Evolutionary conservation across 805 yeast genomes (phyloP), one percentile per base, ranked within the genome.

Genomic region (Metschnikowia lunata): DNA sequence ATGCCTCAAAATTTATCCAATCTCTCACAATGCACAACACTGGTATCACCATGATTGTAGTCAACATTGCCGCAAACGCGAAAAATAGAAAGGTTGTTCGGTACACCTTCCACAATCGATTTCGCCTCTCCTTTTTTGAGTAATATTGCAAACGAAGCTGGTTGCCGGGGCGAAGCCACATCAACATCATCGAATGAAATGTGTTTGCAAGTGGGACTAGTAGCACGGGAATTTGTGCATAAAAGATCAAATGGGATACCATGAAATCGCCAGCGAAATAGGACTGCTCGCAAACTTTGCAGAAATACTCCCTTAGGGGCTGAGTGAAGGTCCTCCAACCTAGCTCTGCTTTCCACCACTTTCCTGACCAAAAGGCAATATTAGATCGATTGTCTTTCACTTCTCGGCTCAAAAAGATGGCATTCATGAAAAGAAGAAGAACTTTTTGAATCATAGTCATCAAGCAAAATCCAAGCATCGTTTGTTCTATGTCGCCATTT

Each of bases 241-340:
- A 74, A 40, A 83, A 63, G 11, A 85, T 60, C 34, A 76, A 51
- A 57, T 85, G 89, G 0, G 83, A 79, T 28, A 83, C 63, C 27
- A 76, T 59, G 45, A 81, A 72, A 60, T 85, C 93, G 6, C 76
- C 79, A 0, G 84, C 79, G 66, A 83, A 85, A 45, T 76, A 74
- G n/a, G 83, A 75, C 70, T 82, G 69, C 57, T 85, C 93, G 54
- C 76, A 73, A 1, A 76, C 62, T 54, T 85, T 85, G 45, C 87
- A 82, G 18, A 77, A 44, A 40, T 67, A 77, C 57, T 84, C 91
- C 54, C 91, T 64, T 3, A 74, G 47, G 1, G 89, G 89, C 49
- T 83, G 89, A 2, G 82, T 66, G 6, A 83, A 41, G 0, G 78
- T 66, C 37, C 74, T 61, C 79, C 83, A 78, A 0, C 89, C 88